Percentiles rank a stretch among this genome's conserved stretches.
Evolutionary conservation across 2,329 filamentous ascomycete genomes (phyloP).

Genomic region (Penicillium frequentans): DNA sequence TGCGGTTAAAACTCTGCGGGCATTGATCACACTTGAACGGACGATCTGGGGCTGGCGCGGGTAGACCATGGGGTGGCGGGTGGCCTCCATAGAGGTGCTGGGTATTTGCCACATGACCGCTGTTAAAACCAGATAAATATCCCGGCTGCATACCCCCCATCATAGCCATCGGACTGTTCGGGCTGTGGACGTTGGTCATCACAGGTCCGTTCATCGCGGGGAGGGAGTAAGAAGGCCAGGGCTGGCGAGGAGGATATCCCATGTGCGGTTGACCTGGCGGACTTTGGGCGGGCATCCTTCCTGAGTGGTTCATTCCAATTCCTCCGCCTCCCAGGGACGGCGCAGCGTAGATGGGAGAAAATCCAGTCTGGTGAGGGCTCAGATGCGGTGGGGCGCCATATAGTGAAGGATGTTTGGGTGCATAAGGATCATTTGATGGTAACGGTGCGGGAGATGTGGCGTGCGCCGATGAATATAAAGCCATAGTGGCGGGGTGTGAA

Average conservation of each 20-base stretch:
- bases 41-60: constrained; percentile 66
- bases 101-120: constrained; percentile 57
- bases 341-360: constrained; percentile 33
- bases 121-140: constrained; percentile 62
- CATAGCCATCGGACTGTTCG: constrained; percentile 69
- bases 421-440: constrained; percentile 59
- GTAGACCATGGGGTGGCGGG: constrained; percentile 56
- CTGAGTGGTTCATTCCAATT: constrained; percentile 41
- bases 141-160: constrained; percentile 60
- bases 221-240: constrained; percentile 56
- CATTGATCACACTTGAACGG: constrained; percentile 95
- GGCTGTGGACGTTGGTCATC: constrained; percentile 76
- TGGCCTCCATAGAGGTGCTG: constrained; percentile 61
- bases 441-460: constrained; percentile 53
- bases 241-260: constrained; percentile 42
- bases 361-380: constrained; percentile 50
- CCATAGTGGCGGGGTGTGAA: constrained; percentile 47
- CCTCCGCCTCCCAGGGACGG: constrained; percentile 43
- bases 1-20: constrained; percentile 89
- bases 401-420: constrained; percentile 52
- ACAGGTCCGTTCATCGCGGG: constrained; percentile 67
- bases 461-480: constrained; percentile 30
- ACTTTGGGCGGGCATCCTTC: constrained; percentile 55
- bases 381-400: constrained; percentile 42
- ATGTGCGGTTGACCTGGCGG: constrained; percentile 41